phyloP scores from a whole-genome alignment of 169 alveolate species.

The Cryptosporidium andersoni region DNA sequence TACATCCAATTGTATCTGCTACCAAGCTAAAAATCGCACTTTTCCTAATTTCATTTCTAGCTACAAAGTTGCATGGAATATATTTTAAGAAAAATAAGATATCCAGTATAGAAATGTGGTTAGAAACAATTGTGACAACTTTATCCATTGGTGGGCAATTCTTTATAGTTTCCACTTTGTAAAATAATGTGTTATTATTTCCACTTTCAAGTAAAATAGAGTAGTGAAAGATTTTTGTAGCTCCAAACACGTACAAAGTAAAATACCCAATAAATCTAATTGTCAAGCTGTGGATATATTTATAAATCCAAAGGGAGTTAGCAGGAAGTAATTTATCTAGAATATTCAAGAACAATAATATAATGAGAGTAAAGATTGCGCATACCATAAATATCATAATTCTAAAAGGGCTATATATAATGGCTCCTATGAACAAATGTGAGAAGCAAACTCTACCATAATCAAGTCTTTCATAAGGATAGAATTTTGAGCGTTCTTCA shows the following conservation, averaged over 20 bases:
- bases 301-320: background rate
- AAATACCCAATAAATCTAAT: slow-evolving; percentile 21
- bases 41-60: slow-evolving; percentile 45
- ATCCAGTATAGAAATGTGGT: slow-evolving; percentile 57
- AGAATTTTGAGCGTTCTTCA: slow-evolving; percentile 2
- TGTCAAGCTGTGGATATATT: slow-evolving; percentile 16
- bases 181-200: background rate
- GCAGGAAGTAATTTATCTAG: slow-evolving; percentile 5
- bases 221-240: slow-evolving; percentile 2
- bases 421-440: slow-evolving; percentile 17
- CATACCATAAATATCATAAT: background rate
- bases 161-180: background rate
- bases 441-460: slow-evolving; percentile 4
- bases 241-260: slow-evolving; percentile 18
- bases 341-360: slow-evolving; percentile 16
- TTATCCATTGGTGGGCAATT: slow-evolving; percentile 4
- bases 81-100: slow-evolving; percentile 43
- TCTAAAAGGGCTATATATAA: slow-evolving; percentile 47
- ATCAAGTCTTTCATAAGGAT: slow-evolving; percentile 37
- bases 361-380: background rate
- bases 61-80: slow-evolving; percentile 52
- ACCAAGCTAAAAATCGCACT: slow-evolving; percentile 22
- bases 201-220: background rate
- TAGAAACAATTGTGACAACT: slow-evolving; percentile 42
- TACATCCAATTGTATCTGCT: slow-evolving; percentile 54